Base-by-base conservation (phyloP, 495 filamentous ascomycete genomes). In the Antarctomyces pellizariae region DNA sequence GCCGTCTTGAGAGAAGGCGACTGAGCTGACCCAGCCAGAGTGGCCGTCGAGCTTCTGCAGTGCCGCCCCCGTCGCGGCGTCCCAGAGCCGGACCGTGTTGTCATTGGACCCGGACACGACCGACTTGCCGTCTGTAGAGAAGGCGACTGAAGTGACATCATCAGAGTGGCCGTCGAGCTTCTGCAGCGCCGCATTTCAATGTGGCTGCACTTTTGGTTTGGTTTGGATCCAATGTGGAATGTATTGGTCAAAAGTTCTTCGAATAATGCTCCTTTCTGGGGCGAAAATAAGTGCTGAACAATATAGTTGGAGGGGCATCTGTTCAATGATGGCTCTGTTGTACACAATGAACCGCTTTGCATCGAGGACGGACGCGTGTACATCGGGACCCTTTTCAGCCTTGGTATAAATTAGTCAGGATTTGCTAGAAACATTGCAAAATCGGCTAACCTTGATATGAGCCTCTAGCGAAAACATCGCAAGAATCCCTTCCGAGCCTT, bases 1-100 rank as follows among this genome's bases (percentile, higher is more conserved):
- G 7, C 40, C 32, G 31, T 58, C 40, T n/a, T n/a, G n/a, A n/a
- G 31, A 25, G 15, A 31, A 31, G 14, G 19, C 11, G 3, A 36
- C 19, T 28, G 24, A 10, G 5, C 2, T 25, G 23, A 36, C 23
- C 7, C 1, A 1, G n/a, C 9, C 12, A 19, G 3, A 25, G 19
- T 39, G 25, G 7, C 33, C 29, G 9, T 30, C 20, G 10, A 36
- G 22, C 11, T 7, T 29, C 18, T 38, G 32, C 10, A 30, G 14
- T 30, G 74, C 63, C 39, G 58, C 61, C 18, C 44, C 46, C 10
- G 28, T 41, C 0, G 16, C 33, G 6, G 30, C 28, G 28, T 46
- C 35, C 32, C 38, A 40, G 13, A 46, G 29, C 23, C 22, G 29
- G 14, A 42, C 26, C 2, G 17, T 42, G 7, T 12, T 2, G 16